These are phyloP conservation scores for Amylostereum chailletii DNA, from an alignment of 1,284 basidiomycete genomes.

Conservation along the genomic window DNA sequence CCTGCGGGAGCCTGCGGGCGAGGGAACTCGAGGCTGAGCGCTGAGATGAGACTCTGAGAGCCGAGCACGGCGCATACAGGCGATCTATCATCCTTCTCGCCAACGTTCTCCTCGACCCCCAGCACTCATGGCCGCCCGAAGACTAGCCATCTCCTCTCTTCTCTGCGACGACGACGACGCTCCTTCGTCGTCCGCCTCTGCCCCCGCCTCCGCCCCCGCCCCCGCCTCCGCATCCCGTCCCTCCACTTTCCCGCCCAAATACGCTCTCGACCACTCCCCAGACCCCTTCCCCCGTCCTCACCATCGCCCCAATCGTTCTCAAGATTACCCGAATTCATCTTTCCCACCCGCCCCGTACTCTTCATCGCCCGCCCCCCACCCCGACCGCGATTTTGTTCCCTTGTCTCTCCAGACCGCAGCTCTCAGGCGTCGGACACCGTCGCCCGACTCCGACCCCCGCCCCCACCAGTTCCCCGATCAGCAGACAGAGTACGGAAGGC, in stretches of 20 bases:
- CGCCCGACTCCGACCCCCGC: slow-evolving; percentile 3
- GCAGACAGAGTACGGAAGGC: no score
- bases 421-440: slow-evolving; percentile 16
- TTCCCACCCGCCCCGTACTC: no score
- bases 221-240: slow-evolving; percentile 4
- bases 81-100: background rate
- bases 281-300: slow-evolving; percentile 9
- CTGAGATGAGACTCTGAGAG: background rate
- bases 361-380: slow-evolving; percentile 12
- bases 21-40: background rate
- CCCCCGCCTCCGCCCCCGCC: slow-evolving; percentile 3
- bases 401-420: slow-evolving; percentile 15
- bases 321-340: no score
- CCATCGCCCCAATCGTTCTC: background rate
- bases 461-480: background rate
- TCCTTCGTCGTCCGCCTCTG: slow-evolving; percentile 6
- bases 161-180: slow-evolving; percentile 43
- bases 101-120: slow-evolving; percentile 1
- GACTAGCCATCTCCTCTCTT: slow-evolving; percentile 65
- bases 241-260: slow-evolving; percentile 13
- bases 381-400: slow-evolving; percentile 16
- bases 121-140: slow-evolving; percentile 45
- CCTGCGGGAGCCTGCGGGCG: no score
- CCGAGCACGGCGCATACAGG: background rate
- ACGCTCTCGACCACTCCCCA: slow-evolving; percentile 30